Evolutionary conservation across 1,284 basidiomycete genomes (phyloP), one percentile per base, ranked within the genome.

Genomic region (Singerocomus inundabilis): DNA sequence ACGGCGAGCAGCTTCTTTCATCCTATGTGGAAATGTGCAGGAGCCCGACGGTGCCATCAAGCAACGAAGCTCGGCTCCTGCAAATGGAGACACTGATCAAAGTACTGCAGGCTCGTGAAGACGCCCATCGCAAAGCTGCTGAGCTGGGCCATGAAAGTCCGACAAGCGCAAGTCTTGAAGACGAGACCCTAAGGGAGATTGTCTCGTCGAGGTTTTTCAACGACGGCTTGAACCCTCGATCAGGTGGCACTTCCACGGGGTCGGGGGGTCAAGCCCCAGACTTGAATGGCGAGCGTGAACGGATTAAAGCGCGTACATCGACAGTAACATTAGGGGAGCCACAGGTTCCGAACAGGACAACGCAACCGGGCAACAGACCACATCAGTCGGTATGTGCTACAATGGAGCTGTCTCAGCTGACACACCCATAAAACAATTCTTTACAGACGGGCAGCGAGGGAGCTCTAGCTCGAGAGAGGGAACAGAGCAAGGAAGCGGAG

Each of bases 31-130:
- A 62, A 1, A 51, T 76, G 0, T 73, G 72, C 52, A 66, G 71
- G 37, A 81, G 85, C 4, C 72, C 75, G 1, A 73, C 75, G 2
- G 3, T 66, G 2, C 69, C 87, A 13, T 72, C 73, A 2, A 58
- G 78, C 24, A 70, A 72, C 9, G 86, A 88, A 48, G 84, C 79
- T 40, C 61, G 71, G 26, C 71, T 72, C 31, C 66, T 88, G 15
- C 77, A 80, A 0, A 72, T 88, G 63, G 79, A 84, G 44, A 80
- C 78, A 0, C 70, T 79, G 0, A 66, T 88, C 21, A 73, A 75
- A 46, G 69, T 88, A 30, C 78, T 82, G 1, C 71, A 73, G 2
- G 80, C 80, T 0, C 73, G 85, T 4, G 85, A 88, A 58, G 66
- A 70, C 34, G 76, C 78, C 0, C 74, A 82, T 1, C 70, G 73